Conservation (phyloP, 192 early-diverging fungal genomes). For the Backusella liffmaniae region DNA sequence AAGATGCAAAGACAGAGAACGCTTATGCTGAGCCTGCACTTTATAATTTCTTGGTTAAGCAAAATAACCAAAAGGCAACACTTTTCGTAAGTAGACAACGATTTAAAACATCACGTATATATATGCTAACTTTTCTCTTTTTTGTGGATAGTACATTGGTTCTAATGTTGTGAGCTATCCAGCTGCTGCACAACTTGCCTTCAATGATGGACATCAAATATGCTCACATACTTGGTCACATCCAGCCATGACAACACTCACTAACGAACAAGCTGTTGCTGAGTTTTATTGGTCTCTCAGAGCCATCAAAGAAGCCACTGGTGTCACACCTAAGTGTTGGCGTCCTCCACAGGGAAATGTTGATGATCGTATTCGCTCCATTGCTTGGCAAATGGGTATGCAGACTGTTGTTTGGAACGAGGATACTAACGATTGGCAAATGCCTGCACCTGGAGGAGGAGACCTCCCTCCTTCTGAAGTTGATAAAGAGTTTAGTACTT, state of each 20-base stretch:
- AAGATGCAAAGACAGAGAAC: conserved; percentile 5
- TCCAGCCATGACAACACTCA: conserved; percentile 42
- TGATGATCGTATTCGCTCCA: conserved; percentile 43
- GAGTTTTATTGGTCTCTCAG: conserved; percentile 43
- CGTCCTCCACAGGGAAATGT: conserved; percentile 50
- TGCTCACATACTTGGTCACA: conserved; percentile 64
- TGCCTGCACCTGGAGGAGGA: conserved; percentile 38
- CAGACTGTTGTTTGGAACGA: conserved; percentile 17
- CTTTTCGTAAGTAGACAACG: conserved; percentile 7
- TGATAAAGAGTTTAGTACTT: conserved; percentile 21
- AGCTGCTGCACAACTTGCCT: conserved; percentile 24
- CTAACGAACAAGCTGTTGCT: conserved; percentile 43
- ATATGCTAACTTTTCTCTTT: conserved; percentile 9
- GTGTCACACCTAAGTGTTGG: conserved; percentile 39
- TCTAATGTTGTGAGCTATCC: conserved; percentile 35
- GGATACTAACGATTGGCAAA: conserved; percentile 40
- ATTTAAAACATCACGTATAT: not conserved
- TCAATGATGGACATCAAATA: conserved; percentile 52
- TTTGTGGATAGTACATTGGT: conserved; percentile 27
- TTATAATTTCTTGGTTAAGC: conserved; percentile 20
- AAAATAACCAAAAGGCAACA: conserved; percentile 3
- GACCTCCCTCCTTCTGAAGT: conserved; percentile 18
- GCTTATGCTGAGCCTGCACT: conserved; percentile 20
- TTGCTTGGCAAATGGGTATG: conserved; percentile 31
- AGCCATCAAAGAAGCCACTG: conserved; percentile 45